Conservation (phyloP, 1,284 basidiomycete species). For the Leccinum griseonigrum region DNA sequence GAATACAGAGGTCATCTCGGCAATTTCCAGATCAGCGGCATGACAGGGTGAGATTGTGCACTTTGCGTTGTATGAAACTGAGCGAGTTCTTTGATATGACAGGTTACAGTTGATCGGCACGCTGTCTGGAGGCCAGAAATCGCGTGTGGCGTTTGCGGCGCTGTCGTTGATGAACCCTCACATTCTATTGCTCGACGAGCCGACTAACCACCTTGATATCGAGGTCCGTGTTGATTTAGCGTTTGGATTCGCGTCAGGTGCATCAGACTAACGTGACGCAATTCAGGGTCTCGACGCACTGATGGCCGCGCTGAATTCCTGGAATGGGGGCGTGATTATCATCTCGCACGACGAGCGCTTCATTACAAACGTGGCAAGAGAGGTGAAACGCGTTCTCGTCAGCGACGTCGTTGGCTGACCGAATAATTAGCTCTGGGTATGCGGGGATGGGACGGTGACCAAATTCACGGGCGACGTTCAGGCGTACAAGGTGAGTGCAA, state of each 20-base stretch:
- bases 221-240: slow-evolving; percentile 48
- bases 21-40: slow-evolving; percentile 98
- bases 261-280: neutral
- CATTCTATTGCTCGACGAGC: slow-evolving; percentile 90
- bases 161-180: slow-evolving; percentile 88
- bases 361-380: slow-evolving; percentile 80
- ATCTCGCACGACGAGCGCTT: slow-evolving; percentile 95
- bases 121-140: slow-evolving; percentile 96
- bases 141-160: slow-evolving; percentile 93
- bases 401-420: neutral
- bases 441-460: slow-evolving; percentile 77
- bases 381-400: slow-evolving; percentile 43
- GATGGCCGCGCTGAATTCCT: slow-evolving; percentile 82
- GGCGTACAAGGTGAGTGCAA: slow-evolving; percentile 76
- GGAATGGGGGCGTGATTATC: slow-evolving; percentile 96
- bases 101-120: slow-evolving; percentile 81
- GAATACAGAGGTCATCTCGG: slow-evolving; percentile 95
- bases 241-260: neutral
- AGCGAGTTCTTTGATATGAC: neutral
- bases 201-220: slow-evolving; percentile 97
- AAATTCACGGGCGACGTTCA: slow-evolving; percentile 92
- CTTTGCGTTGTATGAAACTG: neutral
- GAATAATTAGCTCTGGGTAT: slow-evolving; percentile 76
- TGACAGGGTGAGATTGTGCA: slow-evolving; percentile 66
- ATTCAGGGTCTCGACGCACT: slow-evolving; percentile 86